These are phyloP conservation scores for Tilletia caries DNA, from an alignment of 1,284 basidiomycete genomes.

Conservation along the genomic window DNA sequence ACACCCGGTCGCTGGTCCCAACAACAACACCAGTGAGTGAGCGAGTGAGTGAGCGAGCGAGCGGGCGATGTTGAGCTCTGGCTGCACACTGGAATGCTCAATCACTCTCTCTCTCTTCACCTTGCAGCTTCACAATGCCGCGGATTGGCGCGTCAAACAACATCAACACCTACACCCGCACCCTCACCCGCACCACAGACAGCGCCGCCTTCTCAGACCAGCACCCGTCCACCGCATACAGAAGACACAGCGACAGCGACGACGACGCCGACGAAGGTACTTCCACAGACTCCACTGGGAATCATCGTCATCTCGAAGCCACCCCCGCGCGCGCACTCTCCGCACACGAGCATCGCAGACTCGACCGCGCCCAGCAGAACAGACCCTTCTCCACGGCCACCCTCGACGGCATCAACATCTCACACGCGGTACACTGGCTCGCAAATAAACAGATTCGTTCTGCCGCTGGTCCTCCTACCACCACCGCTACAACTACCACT, in stretches of 20 bases:
- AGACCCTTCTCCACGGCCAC: background rate
- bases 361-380: background rate
- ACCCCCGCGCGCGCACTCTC: background rate
- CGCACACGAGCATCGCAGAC: background rate
- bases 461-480: background rate
- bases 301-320: constrained; percentile 1
- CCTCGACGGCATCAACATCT: constrained; percentile 7
- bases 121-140: too few relatives aligned
- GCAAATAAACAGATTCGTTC: background rate
- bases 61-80: too few relatives aligned
- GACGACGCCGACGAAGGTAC: background rate
- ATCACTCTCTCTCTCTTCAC: too few relatives aligned
- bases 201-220: background rate
- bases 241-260: background rate
- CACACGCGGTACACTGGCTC: background rate
- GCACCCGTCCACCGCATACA: background rate
- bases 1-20: too few relatives aligned
- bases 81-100: too few relatives aligned
- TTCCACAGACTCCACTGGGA: constrained; percentile 2
- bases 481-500: background rate
- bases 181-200: background rate
- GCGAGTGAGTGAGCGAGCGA: background rate
- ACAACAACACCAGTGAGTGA: too few relatives aligned
- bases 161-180: too few relatives aligned
- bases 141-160: too few relatives aligned